Percentiles rank a stretch among this genome's conserved stretches.
Evolutionary conservation across 192 early-diverging fungal species (phyloP).

Genomic region (Coemansia sp.): DNA sequence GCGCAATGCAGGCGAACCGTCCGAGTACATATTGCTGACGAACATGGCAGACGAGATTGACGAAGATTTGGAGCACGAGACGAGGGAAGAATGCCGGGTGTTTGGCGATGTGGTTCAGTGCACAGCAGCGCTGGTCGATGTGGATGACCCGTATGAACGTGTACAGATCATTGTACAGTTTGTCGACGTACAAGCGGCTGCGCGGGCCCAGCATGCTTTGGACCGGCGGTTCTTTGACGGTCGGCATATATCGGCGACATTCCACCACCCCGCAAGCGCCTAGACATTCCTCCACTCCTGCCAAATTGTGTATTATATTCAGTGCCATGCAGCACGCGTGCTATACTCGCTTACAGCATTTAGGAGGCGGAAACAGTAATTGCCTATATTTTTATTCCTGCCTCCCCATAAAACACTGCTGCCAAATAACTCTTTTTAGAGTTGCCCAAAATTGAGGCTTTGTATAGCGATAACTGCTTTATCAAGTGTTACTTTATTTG

Average conservation of each 20-base stretch:
- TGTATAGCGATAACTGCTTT: too few species aligned
- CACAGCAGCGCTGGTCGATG: neutral
- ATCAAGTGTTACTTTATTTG: constrained; percentile 5
- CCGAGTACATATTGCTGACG: constrained; percentile 16
- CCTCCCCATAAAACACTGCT: neutral
- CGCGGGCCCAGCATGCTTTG: constrained; percentile 22
- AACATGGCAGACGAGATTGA: constrained; percentile 46
- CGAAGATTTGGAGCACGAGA: constrained; percentile 31
- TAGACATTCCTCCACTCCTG: neutral
- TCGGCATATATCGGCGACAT: constrained; percentile 32
- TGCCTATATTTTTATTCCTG: neutral
- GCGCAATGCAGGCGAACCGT: constrained; percentile 20
- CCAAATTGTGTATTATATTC: neutral
- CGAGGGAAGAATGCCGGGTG: constrained; percentile 32
- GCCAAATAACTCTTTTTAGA: neutral
- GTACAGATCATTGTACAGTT: constrained; percentile 35
- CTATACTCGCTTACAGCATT: neutral
- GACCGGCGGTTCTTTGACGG: constrained; percentile 44
- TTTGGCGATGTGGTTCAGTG: constrained; percentile 32
- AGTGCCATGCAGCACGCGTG: neutral
- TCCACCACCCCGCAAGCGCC: neutral
- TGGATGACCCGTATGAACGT: constrained; percentile 15
- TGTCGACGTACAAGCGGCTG: constrained; percentile 24
- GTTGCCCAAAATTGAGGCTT: neutral
- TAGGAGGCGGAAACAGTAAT: neutral